These are phyloP conservation scores for Gastrolobium bilobum DNA, from an alignment of 306 rosid genomes.

Conservation along the genomic window DNA sequence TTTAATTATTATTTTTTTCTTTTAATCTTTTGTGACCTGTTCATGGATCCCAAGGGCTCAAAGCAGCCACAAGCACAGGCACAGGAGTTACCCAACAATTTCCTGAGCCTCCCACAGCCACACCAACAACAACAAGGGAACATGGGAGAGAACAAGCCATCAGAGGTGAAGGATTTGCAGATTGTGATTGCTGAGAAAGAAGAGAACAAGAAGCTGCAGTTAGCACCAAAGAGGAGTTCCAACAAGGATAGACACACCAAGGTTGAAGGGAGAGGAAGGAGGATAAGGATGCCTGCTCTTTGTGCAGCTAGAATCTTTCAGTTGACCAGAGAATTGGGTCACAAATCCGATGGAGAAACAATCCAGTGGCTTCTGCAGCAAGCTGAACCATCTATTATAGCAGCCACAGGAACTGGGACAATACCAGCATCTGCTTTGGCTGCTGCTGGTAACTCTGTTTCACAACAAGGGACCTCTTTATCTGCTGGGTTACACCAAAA, in stretches of 20 bases:
- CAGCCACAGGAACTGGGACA: constrained; percentile 91
- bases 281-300: constrained; percentile 96
- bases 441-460: constrained; percentile 68
- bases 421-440: constrained; percentile 95
- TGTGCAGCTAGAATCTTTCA: constrained; percentile 97
- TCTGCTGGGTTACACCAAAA: constrained; percentile 78
- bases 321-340: constrained; percentile 92
- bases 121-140: constrained; percentile 34
- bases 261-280: constrained; percentile 94
- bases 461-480: constrained; percentile 71
- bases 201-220: constrained; percentile 73
- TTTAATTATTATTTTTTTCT: background rate
- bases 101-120: constrained; percentile 67
- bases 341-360: constrained; percentile 98
- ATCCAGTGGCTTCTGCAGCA: constrained; percentile 97
- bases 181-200: constrained; percentile 73
- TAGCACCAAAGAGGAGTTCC: constrained; percentile 89
- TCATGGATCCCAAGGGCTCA: constrained; percentile 98
- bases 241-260: constrained; percentile 97
- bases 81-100: constrained; percentile 56
- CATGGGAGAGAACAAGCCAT: constrained; percentile 79
- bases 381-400: constrained; percentile 92
- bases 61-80: constrained; percentile 59
- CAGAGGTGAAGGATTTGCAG: constrained; percentile 84
- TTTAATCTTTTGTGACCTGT: constrained; percentile 47